Base-by-base conservation (phyloP, 176 grass and related monocot species). In the Rhipidocladum racemiflorum region DNA sequence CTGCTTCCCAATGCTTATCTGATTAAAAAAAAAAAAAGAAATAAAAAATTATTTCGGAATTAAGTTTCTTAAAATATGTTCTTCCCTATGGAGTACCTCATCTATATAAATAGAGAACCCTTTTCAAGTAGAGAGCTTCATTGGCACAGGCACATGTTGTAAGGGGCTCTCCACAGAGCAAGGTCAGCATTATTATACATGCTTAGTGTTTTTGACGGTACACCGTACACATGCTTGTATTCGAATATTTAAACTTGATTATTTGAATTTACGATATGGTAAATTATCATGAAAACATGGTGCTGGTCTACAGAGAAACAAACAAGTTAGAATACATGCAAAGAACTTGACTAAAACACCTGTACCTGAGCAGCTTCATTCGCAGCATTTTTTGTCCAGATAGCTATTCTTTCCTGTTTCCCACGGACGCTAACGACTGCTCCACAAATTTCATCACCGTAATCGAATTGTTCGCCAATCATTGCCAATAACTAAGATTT, bases 381-480 rank as follows among this genome's bases (percentile, higher is more conserved):
- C 30, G 80, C 80, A 76, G 96, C 92, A 90, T 95, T 82, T 78
- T 95, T 99, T 14, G 96, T 99, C 96, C 96, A 99, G 59, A 98
- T 89, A 65, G 88, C 88, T 73, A 98, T 89, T 82, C 70, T 93
- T 84, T 98, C 96, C 74, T 93, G 96, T 65, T 93, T 98, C 18
- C 9, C 54, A 85, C 96, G 92, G 9, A 98, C 79, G 16, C 85
- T 93, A 72, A 98, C 85, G 3, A 98, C 96, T 4, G 82, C 96
- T 87, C 96, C 96, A 75, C 92, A 98, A 77, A 98, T 93, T 82
- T 98, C 96, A 68, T 98, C 96, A 43, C 96, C 96, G 85, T 87
- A 88, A 50, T 98, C 96, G 0, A 98, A 98, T 90, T 98, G 96
- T 72, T 98, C 96, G 2, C 96, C 96, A 70, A 98, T 98, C 82